phyloP scores from a whole-genome alignment of 176 grass and related monocot species.

The Triticum urartu region DNA sequence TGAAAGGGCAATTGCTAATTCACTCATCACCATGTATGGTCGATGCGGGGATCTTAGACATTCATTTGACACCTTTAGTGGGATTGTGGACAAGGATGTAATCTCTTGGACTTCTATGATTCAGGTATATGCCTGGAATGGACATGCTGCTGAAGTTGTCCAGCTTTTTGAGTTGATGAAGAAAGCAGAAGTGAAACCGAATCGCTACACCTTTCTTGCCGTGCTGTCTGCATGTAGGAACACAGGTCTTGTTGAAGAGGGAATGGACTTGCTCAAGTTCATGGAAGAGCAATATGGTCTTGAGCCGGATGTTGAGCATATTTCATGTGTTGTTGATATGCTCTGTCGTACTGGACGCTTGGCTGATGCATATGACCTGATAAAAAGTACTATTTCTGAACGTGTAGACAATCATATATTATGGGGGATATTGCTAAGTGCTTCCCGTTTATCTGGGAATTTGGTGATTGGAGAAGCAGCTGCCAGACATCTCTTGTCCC shows the following conservation, averaged over 20 bases:
- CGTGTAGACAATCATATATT: constrained; percentile 23
- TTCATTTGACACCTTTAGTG: constrained; percentile 49
- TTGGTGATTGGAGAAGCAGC: constrained; percentile 56
- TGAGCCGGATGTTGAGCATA: constrained; percentile 51
- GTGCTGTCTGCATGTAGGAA: constrained; percentile 61
- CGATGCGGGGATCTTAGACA: constrained; percentile 48
- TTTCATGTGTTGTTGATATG: constrained; percentile 70
- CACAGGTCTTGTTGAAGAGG: constrained; percentile 63
- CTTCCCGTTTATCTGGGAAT: constrained; percentile 50
- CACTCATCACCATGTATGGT: constrained; percentile 70
- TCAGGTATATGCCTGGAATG: constrained; percentile 74
- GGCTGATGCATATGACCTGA: constrained; percentile 57
- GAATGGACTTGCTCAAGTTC: constrained; percentile 46
- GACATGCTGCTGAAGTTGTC: constrained; percentile 37
- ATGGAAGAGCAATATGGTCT: constrained; percentile 67
- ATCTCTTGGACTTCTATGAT: constrained; percentile 80
- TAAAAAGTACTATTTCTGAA: constrained; percentile 25
- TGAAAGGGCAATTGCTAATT: constrained; percentile 48
- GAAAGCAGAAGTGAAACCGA: constrained; percentile 47
- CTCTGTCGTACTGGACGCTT: constrained; percentile 52
- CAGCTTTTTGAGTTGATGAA: constrained; percentile 65
- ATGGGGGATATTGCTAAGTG: constrained; percentile 63
- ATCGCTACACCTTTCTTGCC: constrained; percentile 65
- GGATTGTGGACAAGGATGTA: constrained; percentile 57
- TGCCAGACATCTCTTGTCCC: constrained; percentile 44